phyloP scores from a whole-genome alignment of 116 monocot genomes.

The Phalaenopsis hybrid region DNA sequence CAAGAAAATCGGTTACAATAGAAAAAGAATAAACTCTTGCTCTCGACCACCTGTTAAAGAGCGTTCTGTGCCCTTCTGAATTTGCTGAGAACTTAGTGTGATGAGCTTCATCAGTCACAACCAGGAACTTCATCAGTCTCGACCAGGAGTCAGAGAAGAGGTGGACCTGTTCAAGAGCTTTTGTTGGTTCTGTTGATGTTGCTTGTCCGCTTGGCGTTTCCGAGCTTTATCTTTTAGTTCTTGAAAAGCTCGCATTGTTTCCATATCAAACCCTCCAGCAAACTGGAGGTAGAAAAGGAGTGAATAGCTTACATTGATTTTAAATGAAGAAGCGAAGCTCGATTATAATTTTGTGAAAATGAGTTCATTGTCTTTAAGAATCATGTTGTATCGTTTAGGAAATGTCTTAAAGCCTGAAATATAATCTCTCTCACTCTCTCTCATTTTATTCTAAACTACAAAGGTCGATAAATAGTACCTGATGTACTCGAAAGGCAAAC shows the following conservation, averaged over 20 bases:
- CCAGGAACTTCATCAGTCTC: too few species aligned
- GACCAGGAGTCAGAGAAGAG: conserved; percentile 13
- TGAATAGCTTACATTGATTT: neutral
- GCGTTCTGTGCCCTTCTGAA: neutral
- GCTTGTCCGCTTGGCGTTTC: conserved; percentile 42
- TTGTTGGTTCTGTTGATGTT: conserved; percentile 30
- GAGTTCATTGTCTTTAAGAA: too few species aligned
- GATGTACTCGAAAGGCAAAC: conserved; percentile 96
- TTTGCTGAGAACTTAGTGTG: neutral
- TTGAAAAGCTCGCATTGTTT: conserved; percentile 94
- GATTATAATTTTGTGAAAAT: too few species aligned
- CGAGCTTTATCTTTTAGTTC: conserved; percentile 73
- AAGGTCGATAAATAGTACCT: conserved; percentile 33
- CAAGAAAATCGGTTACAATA: neutral
- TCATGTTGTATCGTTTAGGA: too few species aligned
- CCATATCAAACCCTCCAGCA: conserved; percentile 92
- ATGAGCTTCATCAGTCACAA: neutral
- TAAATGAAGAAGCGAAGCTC: too few species aligned
- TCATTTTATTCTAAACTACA: too few species aligned
- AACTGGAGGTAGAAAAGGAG: conserved; percentile 36
- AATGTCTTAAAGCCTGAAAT: too few species aligned
- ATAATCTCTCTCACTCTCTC: too few species aligned
- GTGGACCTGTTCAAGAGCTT: conserved; percentile 37
- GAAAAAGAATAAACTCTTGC: neutral
- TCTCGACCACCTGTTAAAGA: neutral